Base-by-base conservation (phyloP, 768 basidiomycete species). In the Rhizopogon vulgaris region DNA sequence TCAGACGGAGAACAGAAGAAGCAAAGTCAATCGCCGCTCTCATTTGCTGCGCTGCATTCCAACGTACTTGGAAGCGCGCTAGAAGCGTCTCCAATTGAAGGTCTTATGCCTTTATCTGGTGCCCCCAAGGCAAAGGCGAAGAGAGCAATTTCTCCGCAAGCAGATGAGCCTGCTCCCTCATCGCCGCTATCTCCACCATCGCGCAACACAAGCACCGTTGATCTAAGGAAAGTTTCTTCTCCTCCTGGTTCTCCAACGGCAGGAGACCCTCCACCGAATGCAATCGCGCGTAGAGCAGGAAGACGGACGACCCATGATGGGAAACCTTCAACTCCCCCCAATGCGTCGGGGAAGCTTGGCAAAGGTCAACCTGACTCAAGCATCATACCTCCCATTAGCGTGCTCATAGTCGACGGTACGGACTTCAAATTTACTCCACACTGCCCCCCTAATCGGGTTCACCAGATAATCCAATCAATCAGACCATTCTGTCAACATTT, bases 381-480 rank as follows among this genome's bases (percentile, higher is more conserved):
- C 54, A 85, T 97, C 30, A 87, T 95, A 2, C 96, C 96, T 3
- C 96, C 96, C 0, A 97, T 99, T 64, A 95, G 90, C 60, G 96
- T 99, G 1, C 78, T 99, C 60, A 96, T 99, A 61, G 96, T 98
- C 37, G 96, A 99, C 68, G 95, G 95, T 92, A 57, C 55, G 85
- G 9, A 8, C 41, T 27, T 50, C 14, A 5, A 30, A 25, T 39
- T 15, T 38, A 6, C 38, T 46, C 56, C 11, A 37, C 41, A 34
- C 12, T 17, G 36, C n/a, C 56, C 7, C 45, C 47, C 56, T 66
- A 50, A 57, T 49, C n/a, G 53, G 36, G 48, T 22, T 15, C 22
- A 37, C 3, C 58, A 98, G 96, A 99, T 71, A 99, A 99, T 65
- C 90, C 93, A 6, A 98, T 99, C 73, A 98, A 99, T 63, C 95